A percentile compares a stretch with the other conserved stretches of the same genome.
Evolutionary conservation across 805 yeast genomes (phyloP).

Genomic region (Myxozyma nipponensis): DNA sequence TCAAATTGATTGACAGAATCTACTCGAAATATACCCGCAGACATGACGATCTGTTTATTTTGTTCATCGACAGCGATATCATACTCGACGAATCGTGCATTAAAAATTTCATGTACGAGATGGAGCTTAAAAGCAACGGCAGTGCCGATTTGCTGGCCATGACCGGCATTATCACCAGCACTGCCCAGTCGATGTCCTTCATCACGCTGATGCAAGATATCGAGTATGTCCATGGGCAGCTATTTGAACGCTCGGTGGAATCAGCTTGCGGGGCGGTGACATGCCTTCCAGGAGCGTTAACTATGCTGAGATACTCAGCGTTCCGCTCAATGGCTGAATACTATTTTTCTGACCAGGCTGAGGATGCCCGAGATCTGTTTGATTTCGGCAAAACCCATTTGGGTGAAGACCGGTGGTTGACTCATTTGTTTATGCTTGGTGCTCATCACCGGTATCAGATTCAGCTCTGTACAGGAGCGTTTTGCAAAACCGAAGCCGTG

Average conservation of each 20-base stretch:
- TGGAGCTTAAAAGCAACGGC: slow-evolving; percentile 12
- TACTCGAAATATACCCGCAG: slow-evolving; percentile 6
- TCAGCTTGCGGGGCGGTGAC: slow-evolving; percentile 25
- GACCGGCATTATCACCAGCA: slow-evolving; percentile 26
- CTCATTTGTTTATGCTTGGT: slow-evolving; percentile 26
- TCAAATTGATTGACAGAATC: slow-evolving; percentile 17
- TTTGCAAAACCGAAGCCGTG: slow-evolving; percentile 27
- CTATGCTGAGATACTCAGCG: slow-evolving; percentile 24
- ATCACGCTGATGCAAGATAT: slow-evolving; percentile 21
- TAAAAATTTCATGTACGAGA: slow-evolving; percentile 17
- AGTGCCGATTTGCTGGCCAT: slow-evolving; percentile 22
- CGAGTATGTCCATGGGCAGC: slow-evolving; percentile 26
- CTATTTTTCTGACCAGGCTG: slow-evolving; percentile 23
- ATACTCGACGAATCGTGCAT: slow-evolving; percentile 22
- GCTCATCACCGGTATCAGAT: slow-evolving; percentile 23
- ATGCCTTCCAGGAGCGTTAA: slow-evolving; percentile 26
- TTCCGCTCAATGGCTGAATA: slow-evolving; percentile 21
- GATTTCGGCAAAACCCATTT: slow-evolving; percentile 25
- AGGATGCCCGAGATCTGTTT: slow-evolving; percentile 20
- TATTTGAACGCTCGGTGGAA: slow-evolving; percentile 24
- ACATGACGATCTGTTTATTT: slow-evolving; percentile 21
- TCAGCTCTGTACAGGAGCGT: slow-evolving; percentile 25
- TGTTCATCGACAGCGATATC: slow-evolving; percentile 24
- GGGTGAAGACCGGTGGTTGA: slow-evolving; percentile 26
- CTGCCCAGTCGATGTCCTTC: slow-evolving; percentile 16